Percentiles rank a stretch among this genome's conserved stretches.
These are phyloP conservation scores for Phanerochaete carnosa DNA, from an alignment of 768 basidiomycete species.

Conservation along the genomic window DNA sequence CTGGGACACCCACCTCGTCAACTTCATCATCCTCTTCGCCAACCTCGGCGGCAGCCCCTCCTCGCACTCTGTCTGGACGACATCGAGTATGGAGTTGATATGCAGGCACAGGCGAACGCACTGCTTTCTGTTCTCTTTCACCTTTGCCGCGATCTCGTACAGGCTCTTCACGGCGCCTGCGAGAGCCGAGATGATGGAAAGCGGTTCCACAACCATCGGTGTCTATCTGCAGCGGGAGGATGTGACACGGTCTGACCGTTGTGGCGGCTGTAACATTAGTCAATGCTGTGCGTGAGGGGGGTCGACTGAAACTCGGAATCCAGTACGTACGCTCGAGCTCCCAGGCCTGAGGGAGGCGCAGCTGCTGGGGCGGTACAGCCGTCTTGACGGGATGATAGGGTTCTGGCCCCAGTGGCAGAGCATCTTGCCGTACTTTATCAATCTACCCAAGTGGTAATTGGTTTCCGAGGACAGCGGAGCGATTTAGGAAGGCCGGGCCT, in stretches of 20 bases:
- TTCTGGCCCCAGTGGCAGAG: too few species aligned
- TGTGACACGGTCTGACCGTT: background rate
- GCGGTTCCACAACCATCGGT: background rate
- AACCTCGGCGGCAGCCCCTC: background rate
- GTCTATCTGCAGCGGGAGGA: background rate
- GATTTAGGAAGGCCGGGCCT: background rate
- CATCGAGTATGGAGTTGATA: background rate
- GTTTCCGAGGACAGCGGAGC: background rate
- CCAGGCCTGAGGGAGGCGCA: too few species aligned
- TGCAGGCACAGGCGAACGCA: conserved; percentile 1
- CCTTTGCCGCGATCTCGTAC: background rate
- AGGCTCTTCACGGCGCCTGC: background rate
- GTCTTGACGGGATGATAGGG: too few species aligned
- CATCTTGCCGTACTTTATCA: too few species aligned
- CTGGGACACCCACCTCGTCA: background rate
- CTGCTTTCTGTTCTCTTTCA: conserved; percentile 6
- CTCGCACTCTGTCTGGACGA: background rate
- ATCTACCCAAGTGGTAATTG: background rate
- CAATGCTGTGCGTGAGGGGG: background rate
- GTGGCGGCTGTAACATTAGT: background rate
- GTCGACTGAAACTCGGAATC: background rate
- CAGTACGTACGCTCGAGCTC: too few species aligned
- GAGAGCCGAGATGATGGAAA: background rate
- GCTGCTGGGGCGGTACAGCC: too few species aligned
- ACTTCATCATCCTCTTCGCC: background rate